Evolutionary conservation across 129 eudicot genomes (phyloP), one percentile per base, ranked within the genome.

Genomic region (Helichrysum umbraculigerum): DNA sequence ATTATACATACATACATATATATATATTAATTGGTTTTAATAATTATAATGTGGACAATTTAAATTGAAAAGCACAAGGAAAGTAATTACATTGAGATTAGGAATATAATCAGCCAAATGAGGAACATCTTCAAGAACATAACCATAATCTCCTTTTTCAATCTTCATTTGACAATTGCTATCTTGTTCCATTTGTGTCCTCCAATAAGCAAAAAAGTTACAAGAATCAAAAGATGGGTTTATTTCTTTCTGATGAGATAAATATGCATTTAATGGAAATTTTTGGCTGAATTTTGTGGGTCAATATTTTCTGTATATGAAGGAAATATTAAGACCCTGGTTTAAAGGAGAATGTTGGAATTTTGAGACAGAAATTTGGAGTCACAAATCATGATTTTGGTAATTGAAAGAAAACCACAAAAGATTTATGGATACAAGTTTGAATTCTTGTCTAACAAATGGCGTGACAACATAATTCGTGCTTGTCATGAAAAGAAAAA

Each of bases 51-150:
- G 14, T 16, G 4, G 14, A 14, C 39, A 44, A 71, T 32, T 32
- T 19, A 68, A 7, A 35, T 2, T 54, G 59, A 42, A 70, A 28
- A 28, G 25, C 25, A 76, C 19, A 69, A 34, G 67, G 29, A 75
- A 66, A 66, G n/a, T 56, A 37, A 77, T 15, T 93, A 93, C 98
- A 63, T 83, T 88, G 74, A 89, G 91, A 39, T 86, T 72, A 78
- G 93, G 86, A 64, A 93, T 70, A 72, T 88, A 93, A 84, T 93
- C 98, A 28, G 85, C 15, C 52, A 93, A 73, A 61, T 93, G 98
- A 82, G 97, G 98, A 78, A 93, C 96, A 75, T 93, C 98, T 79
- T 93, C 90, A 52, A 93, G 96, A 32, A 86, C 81, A 68, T 73
- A 93, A 44, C 96, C 98, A 62, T 34, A 70, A 4, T 85, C 91